Percentiles rank a stretch among this genome's conserved stretches.
These are phyloP conservation scores for Diddensiella caesifluorescens DNA, from an alignment of 805 yeast species.

Conservation along the genomic window DNA sequence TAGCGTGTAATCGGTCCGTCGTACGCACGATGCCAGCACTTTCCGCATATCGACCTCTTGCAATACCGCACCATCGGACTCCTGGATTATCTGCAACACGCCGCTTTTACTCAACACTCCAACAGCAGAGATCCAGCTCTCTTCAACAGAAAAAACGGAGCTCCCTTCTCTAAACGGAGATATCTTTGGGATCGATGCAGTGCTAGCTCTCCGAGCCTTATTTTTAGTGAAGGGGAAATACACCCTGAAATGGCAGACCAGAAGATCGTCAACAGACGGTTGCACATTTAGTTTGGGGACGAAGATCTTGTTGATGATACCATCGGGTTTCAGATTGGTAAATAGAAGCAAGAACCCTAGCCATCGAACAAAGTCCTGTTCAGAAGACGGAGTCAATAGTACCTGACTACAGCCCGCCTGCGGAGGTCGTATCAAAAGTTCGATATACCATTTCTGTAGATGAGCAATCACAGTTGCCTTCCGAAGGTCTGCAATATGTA, in stretches of 20 bases:
- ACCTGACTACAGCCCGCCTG: conserved; percentile 14
- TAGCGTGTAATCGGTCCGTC: conserved; percentile 18
- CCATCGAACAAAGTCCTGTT: conserved; percentile 19
- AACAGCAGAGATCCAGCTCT: conserved; percentile 17
- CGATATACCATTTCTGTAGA: conserved; percentile 17
- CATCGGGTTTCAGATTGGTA: conserved; percentile 21
- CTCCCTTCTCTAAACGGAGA: conserved; percentile 2
- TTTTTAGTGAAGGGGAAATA: conserved; percentile 14
- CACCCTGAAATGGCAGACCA: conserved; percentile 20
- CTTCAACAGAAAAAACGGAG: conserved; percentile 14
- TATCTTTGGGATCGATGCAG: conserved; percentile 6
- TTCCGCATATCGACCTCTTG: conserved; percentile 17
- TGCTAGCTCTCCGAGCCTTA: conserved; percentile 3
- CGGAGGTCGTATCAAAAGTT: conserved; percentile 15
- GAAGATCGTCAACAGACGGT: conserved; percentile 9
- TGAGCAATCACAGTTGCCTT: conserved; percentile 16
- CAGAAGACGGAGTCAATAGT: conserved; percentile 18
- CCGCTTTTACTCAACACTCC: conserved; percentile 18
- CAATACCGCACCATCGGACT: conserved; percentile 17
- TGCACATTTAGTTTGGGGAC: conserved; percentile 9
- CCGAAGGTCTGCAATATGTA: conserved; percentile 18
- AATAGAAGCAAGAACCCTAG: conserved; percentile 17
- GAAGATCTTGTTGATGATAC: conserved; percentile 16
- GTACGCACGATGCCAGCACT: conserved; percentile 19
- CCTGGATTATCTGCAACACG: conserved; percentile 16